Conservation (phyloP, 139 green algal species). For the Chlorella vulgaris region DNA sequence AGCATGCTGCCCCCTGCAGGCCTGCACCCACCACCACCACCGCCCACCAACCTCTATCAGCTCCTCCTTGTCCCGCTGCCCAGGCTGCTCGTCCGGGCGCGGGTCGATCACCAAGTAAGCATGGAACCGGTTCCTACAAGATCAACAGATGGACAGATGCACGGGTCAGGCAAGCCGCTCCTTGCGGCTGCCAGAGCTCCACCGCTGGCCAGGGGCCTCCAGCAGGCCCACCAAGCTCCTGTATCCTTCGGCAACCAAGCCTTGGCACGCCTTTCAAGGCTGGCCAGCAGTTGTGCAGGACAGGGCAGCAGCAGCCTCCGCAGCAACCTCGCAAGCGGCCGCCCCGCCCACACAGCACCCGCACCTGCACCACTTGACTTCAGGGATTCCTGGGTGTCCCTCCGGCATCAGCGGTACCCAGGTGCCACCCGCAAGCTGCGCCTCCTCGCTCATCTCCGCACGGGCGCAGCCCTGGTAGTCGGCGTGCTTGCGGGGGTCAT, state of each 20-base stretch:
- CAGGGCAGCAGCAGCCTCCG: neutral
- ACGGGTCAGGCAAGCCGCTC: too few species aligned
- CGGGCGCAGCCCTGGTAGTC: slow-evolving; percentile 57
- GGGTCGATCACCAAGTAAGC: slow-evolving; percentile 81
- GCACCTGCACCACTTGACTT: slow-evolving; percentile 86
- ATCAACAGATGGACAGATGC: too few species aligned
- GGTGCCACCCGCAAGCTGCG: slow-evolving; percentile 72
- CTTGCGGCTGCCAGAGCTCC: too few species aligned
- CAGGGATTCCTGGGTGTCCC: slow-evolving; percentile 68
- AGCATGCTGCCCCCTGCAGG: too few species aligned
- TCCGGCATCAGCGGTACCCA: slow-evolving; percentile 66
- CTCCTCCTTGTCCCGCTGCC: slow-evolving; percentile 62
- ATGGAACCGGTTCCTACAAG: slow-evolving; percentile 69
- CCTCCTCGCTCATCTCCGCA: slow-evolving; percentile 81
- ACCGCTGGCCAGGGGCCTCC: too few species aligned
- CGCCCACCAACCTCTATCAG: slow-evolving; percentile 47
- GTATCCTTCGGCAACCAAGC: too few species aligned
- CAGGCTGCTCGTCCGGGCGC: slow-evolving; percentile 17
- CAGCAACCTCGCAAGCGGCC: neutral
- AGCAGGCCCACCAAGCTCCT: too few species aligned
- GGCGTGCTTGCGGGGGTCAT: slow-evolving; percentile 65
- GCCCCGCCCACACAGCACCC: neutral
- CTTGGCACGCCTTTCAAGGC: too few species aligned
- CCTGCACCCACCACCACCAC: too few species aligned
- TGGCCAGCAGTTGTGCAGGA: too few species aligned